phyloP scores from a whole-genome alignment of 805 yeast species.

The Saitoella complicata region DNA sequence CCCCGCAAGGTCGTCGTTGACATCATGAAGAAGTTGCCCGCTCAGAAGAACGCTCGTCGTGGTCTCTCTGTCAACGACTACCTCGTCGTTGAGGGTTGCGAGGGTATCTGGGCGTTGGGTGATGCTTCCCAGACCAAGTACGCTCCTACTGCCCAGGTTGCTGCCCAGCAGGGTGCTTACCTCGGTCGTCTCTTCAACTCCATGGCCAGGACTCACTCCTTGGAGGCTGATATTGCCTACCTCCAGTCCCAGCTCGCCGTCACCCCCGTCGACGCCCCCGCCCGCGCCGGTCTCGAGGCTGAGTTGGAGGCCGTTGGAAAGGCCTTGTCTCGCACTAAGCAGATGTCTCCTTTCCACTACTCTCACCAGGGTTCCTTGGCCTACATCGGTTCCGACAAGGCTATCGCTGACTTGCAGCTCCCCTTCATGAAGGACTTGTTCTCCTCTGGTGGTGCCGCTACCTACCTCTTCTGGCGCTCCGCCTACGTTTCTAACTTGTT shows the following conservation, averaged over 20 bases:
- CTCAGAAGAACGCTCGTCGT: constrained; percentile 72
- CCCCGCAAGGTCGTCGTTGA: constrained; percentile 60
- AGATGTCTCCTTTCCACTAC: constrained; percentile 47
- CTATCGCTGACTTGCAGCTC: constrained; percentile 63
- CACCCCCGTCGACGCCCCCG: constrained; percentile 17
- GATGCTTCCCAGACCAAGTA: constrained; percentile 82
- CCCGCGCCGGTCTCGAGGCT: constrained; percentile 24
- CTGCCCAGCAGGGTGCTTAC: constrained; percentile 81
- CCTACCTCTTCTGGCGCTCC: constrained; percentile 87
- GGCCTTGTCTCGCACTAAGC: constrained; percentile 18
- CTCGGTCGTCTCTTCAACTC: constrained; percentile 47
- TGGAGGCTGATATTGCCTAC: constrained; percentile 24
- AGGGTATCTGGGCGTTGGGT: constrained; percentile 76
- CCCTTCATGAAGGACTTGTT: constrained; percentile 15
- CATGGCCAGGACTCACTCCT: constrained; percentile 21
- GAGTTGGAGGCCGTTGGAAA: constrained; percentile 32
- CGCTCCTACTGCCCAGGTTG: constrained; percentile 96
- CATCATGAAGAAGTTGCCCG: constrained; percentile 45
- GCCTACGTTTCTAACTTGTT: constrained; percentile 89
- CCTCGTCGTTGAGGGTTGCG: constrained; percentile 66
- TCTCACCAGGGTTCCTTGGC: constrained; percentile 87
- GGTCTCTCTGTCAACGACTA: constrained; percentile 77
- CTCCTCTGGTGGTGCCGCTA: constrained; percentile 68
- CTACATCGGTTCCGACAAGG: constrained; percentile 78
- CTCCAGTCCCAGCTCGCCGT: constrained; percentile 22